Base-by-base conservation (phyloP, 192 early-diverging fungal genomes). In the Phycomyces blakesleeanus region DNA sequence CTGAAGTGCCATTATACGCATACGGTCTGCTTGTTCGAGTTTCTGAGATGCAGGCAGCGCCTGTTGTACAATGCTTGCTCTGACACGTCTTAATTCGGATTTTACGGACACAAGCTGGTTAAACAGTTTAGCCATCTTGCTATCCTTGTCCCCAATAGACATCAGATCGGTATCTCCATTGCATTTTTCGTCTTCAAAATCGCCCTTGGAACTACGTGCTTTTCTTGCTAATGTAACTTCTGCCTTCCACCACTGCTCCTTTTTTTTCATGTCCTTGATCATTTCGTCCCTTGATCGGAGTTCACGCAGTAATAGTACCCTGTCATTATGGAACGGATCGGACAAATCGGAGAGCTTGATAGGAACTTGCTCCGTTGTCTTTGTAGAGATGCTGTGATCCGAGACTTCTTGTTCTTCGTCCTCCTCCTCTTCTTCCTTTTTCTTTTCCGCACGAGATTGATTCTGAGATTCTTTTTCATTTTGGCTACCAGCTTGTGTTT, bases 1-100 rank as follows among this genome's bases (percentile, higher is more conserved):
- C 55, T 85, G 83, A 16, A 85, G 61, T 4, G 83, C 83, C n/a
- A 79, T 78, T 0, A 74, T 76, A 0, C 83, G 71, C 57, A 80
- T 72, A 9, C 81, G 66, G 27, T 85, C 83, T 14, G 83, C 77
- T 20, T 79, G 74, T 2, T 61, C 61, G 22, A 85, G 68, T 24
- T 81, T 83, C 38, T 81, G 71, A 7, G 81, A 81, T 16, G 76
- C 80, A 10, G 67, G 61, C 55, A 83, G 83, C 1, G 79, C 83
- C 49, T 83, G 79, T 7, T 80, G 80, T 4, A 77, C 73, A 57
- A 83, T 82, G 8, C 71, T 67, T 20, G 79, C 69, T 27, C 69
- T 79, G 1, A 78, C 76, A 18, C 72, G 61, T 29, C 78, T 66
- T 12, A 85, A 59, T 64, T 85, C 83, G 1, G 78, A 67, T 61